phyloP scores from a whole-genome alignment of 106 monocot genomes.

The Hemerocallis citrina region DNA sequence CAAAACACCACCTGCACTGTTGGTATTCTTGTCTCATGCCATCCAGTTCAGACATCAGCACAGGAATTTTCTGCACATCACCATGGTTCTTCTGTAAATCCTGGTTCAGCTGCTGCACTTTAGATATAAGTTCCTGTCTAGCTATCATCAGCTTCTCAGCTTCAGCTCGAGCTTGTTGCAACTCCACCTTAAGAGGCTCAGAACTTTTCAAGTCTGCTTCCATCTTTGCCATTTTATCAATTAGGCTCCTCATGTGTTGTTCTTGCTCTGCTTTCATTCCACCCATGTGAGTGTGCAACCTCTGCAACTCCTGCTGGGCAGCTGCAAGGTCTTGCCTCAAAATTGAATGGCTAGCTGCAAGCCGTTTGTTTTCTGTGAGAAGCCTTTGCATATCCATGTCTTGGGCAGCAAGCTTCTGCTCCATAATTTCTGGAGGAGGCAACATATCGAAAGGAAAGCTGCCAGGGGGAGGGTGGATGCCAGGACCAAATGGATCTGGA shows the following conservation, averaged over 20 bases:
- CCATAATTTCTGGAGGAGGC: conserved; percentile 60
- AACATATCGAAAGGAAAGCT: conserved; percentile 63
- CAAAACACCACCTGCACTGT: conserved; percentile 44
- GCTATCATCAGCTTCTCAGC: conserved; percentile 34
- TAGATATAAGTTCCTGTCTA: conserved; percentile 49
- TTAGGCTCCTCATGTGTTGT: conserved; percentile 41
- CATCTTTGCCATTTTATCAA: conserved; percentile 65
- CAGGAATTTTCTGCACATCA: conserved; percentile 50
- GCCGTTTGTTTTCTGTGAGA: conserved; percentile 55
- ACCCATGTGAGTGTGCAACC: conserved; percentile 45
- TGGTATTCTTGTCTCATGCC: conserved; percentile 66
- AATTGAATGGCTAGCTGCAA: conserved; percentile 51
- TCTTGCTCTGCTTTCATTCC: conserved; percentile 46
- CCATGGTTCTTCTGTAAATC: conserved; percentile 47
- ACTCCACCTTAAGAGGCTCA: conserved; percentile 42
- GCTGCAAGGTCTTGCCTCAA: conserved; percentile 63
- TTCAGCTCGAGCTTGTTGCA: conserved; percentile 55
- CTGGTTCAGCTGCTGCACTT: conserved; percentile 54
- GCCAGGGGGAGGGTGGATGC: conserved; percentile 35
- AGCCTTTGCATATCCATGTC: conserved; percentile 62
- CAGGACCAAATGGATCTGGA: conserved; percentile 47
- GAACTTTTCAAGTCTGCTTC: conserved; percentile 51
- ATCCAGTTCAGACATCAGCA: conserved; percentile 60
- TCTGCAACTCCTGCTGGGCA: conserved; percentile 63
- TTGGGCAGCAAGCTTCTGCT: conserved; percentile 64